Evolutionary conservation across 163 green algal genomes (phyloP).

Genomic region (Chloromonas sp.): DNA sequence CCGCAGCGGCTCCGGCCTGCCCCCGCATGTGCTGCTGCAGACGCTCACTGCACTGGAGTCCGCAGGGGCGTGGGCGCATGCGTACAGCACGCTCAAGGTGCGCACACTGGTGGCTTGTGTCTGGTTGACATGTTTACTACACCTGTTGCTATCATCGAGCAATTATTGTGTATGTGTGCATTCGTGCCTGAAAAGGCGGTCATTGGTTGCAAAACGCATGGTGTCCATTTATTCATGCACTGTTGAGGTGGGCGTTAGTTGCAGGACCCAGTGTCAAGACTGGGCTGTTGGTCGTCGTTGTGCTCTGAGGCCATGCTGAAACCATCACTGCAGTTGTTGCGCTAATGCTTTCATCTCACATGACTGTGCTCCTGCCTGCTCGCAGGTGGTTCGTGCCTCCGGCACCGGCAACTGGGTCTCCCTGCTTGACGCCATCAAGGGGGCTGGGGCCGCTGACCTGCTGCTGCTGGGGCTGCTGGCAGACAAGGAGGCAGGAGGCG

Average conservation of each 20-base stretch:
- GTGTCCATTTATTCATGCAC: background rate
- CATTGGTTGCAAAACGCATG: background rate
- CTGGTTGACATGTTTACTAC: no score
- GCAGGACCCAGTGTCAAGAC: background rate
- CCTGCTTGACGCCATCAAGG: background rate
- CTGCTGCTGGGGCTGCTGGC: slow-evolving; percentile 1
- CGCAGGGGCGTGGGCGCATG: background rate
- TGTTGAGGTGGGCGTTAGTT: background rate
- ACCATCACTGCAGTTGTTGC: background rate
- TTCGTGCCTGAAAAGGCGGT: no score
- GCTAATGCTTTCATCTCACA: background rate
- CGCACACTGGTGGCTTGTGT: background rate
- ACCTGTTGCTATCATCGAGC: no score
- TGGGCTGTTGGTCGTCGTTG: no score
- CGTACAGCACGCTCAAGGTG: background rate
- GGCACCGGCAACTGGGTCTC: background rate
- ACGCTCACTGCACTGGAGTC: background rate
- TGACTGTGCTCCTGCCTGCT: background rate
- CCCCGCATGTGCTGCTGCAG: background rate
- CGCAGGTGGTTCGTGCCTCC: background rate
- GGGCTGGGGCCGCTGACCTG: background rate
- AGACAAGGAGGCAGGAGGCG: background rate
- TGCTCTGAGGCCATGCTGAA: no score
- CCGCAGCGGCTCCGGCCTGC: background rate
- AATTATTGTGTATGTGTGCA: no score